Base-by-base conservation (phyloP, 345 rosid species). In the Brassica rapa region DNA sequence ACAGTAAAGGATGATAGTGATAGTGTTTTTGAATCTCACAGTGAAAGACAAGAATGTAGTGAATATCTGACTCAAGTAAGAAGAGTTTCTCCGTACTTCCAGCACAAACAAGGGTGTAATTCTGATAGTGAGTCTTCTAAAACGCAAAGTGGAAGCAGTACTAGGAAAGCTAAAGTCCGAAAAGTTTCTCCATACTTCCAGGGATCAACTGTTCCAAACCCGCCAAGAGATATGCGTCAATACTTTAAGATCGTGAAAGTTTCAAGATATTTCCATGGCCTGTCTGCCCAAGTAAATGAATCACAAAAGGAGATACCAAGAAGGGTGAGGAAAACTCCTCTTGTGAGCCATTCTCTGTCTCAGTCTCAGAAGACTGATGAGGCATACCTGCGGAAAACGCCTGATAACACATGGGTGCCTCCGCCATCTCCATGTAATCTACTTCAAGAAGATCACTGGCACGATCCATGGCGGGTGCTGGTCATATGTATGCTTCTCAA, bases 401-500 rank as follows among this genome's bases (percentile, higher is more conserved):
- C 72, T 0, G 84, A 86, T 62, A 86, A 86, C 61, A 71, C 83
- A 33, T 89, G 93, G 95, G 80, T 30, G 41, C 91, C 91, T 35
- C 97, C 90, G 1, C 80, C 73, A 27, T 90, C 91, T 16, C 82
- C 56, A 49, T 49, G 56, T 71, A 79, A 81, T 53, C 87, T 91
- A 12, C 84, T 88, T 55, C 93, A 88, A 69, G 92, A 91, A 83
- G 75, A 81, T 80, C 89, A 89, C 75, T 80, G 80, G 41, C 83
- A 74, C 55, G 93, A 91, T 62, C 91, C 91, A 24, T 88, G 94
- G 97, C 85, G 86, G 55, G 90, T 91, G 12, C 67, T 91, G 73
- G 82, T 88, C 64, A 90, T 88, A 57, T 90, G 91, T 71, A 90
- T 90, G 88, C 91, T 90, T 78, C 93, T 91, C 57, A 92, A 90